Conservation (phyloP, 176 grass and related monocot species). For the Tillandsia leiboldiana region DNA sequence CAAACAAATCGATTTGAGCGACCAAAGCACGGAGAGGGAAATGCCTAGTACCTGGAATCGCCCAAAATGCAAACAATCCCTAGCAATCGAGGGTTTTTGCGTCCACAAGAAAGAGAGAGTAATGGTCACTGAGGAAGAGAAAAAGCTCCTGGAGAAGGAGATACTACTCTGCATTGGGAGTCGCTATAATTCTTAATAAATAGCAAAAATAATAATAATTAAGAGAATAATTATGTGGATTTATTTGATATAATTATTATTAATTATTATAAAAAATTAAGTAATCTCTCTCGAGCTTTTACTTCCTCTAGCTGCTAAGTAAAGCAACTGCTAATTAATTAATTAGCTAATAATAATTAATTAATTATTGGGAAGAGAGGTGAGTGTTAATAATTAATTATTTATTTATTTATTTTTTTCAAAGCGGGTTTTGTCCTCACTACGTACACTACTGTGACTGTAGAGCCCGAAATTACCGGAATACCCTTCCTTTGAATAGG, state of each 20-base stretch:
- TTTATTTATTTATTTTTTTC: neutral
- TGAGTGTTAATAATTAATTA: constrained; percentile 25
- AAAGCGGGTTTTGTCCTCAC: neutral
- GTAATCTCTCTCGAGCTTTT: constrained; percentile 27
- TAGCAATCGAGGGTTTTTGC: neutral
- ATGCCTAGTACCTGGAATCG: neutral
- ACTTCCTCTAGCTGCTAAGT: constrained; percentile 36
- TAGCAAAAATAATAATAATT: neutral
- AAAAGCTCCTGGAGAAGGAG: neutral
- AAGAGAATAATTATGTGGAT: neutral
- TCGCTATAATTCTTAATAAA: constrained; percentile 1
- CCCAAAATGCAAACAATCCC: neutral
- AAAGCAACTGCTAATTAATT: constrained; percentile 29
- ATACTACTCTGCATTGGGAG: neutral
- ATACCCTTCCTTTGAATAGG: neutral
- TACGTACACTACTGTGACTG: too few species aligned
- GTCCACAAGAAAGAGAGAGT: neutral
- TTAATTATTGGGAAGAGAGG: neutral
- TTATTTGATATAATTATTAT: neutral
- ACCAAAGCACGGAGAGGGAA: neutral
- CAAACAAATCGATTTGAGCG: neutral
- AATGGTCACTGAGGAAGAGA: neutral
- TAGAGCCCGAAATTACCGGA: neutral
- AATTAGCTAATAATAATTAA: constrained; percentile 5
- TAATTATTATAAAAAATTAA: constrained; percentile 18